phyloP scores from a whole-genome alignment of 495 filamentous ascomycete species.

The Penicillium fimorum region DNA sequence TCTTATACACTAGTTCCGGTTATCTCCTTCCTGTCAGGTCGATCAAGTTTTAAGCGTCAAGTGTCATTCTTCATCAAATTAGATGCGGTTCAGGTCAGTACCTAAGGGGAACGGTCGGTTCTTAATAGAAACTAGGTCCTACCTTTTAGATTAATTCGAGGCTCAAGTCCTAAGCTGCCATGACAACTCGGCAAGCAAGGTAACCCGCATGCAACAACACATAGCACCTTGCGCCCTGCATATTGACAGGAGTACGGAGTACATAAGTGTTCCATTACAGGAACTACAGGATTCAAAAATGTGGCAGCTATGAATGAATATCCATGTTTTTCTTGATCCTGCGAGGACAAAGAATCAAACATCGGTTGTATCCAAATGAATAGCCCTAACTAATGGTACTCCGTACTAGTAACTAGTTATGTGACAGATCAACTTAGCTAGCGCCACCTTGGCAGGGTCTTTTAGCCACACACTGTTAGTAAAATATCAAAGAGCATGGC shows the following conservation, averaged over 20 bases:
- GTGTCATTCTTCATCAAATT: neutral
- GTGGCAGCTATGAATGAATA: neutral
- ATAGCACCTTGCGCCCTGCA: constrained; percentile 1
- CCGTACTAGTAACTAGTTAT: neutral
- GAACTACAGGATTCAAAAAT: neutral
- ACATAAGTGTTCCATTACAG: neutral
- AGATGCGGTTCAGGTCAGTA: neutral
- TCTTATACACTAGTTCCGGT: neutral
- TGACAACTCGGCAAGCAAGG: neutral
- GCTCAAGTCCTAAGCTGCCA: neutral
- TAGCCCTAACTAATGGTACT: neutral
- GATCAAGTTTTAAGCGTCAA: neutral
- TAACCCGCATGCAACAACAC: neutral
- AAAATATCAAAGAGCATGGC: neutral
- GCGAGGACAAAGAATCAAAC: neutral
- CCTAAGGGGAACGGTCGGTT: neutral
- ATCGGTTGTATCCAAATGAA: neutral
- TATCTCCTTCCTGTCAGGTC: neutral
- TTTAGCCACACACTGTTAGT: neutral
- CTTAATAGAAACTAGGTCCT: neutral
- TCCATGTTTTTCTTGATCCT: neutral
- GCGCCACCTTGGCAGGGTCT: neutral
- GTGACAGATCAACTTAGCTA: constrained; percentile 1
- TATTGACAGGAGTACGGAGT: neutral
- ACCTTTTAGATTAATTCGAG: neutral